Evolutionary conservation across 2,329 filamentous ascomycete species (phyloP).

Genomic region (Biscogniauxia marginata): DNA sequence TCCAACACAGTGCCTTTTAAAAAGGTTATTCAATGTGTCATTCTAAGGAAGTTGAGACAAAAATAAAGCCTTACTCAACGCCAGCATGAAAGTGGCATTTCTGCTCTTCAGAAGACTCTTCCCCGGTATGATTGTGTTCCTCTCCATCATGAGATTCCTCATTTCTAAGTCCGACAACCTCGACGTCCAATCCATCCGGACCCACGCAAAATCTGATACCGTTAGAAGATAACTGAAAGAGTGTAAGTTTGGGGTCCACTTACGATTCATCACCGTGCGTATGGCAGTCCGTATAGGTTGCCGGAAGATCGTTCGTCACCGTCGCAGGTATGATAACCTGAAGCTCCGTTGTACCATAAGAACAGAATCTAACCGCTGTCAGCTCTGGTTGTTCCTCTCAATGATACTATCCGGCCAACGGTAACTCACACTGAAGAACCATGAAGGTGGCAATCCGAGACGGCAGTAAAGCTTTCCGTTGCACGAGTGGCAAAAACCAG

Average conservation of each 20-base stretch:
- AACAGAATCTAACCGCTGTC: constrained; percentile 29
- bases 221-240: background rate
- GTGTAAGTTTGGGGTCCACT: constrained; percentile 16
- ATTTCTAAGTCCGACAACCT: constrained; percentile 42
- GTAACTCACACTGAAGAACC: constrained; percentile 40
- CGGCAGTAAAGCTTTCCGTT: constrained; percentile 39
- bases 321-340: constrained; percentile 32
- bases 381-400: background rate
- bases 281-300: constrained; percentile 47
- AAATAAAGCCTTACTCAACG: constrained; percentile 59
- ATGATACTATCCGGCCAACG: background rate
- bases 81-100: constrained; percentile 74
- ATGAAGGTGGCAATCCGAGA: constrained; percentile 54
- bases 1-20: constrained; percentile 55
- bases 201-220: constrained; percentile 59
- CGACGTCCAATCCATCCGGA: constrained; percentile 58
- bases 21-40: constrained; percentile 5
- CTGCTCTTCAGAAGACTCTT: constrained; percentile 28
- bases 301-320: constrained; percentile 27
- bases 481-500: constrained; percentile 28
- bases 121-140: constrained; percentile 15
- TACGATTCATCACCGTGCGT: constrained; percentile 50
- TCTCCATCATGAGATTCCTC: constrained; percentile 20
- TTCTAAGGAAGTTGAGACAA: background rate
- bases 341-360: constrained; percentile 29